phyloP scores from a whole-genome alignment of 2,329 filamentous ascomycete species.

The Beauveria sp. region DNA sequence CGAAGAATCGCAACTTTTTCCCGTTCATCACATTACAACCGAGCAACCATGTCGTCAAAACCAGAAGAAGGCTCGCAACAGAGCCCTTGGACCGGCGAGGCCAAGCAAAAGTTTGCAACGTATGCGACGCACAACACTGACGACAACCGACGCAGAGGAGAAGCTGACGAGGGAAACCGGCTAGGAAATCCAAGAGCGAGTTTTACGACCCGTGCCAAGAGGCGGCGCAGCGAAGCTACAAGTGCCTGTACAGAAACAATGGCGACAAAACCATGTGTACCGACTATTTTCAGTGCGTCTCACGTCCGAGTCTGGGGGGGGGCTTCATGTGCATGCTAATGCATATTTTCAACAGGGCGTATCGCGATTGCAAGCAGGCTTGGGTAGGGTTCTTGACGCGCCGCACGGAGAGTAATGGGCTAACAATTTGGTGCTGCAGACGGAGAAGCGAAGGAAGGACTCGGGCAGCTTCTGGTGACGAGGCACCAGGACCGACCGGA shows the following conservation, averaged over 20 bases:
- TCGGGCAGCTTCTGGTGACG: constrained; percentile 19
- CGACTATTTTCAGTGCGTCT: constrained; percentile 87
- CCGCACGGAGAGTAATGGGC: neutral
- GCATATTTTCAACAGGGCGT: constrained; percentile 54
- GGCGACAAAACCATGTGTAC: constrained; percentile 84
- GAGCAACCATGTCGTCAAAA: constrained; percentile 13
- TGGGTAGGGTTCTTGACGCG: constrained; percentile 55
- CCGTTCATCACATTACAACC: neutral
- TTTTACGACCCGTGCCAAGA: constrained; percentile 96
- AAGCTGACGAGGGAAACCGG: neutral
- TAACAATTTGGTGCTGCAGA: constrained; percentile 17
- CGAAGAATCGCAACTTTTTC: neutral
- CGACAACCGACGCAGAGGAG: neutral
- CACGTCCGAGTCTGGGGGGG: neutral
- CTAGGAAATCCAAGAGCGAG: constrained; percentile 79
- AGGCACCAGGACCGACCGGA: neutral
- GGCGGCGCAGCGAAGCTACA: constrained; percentile 75
- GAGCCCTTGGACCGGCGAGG: constrained; percentile 50
- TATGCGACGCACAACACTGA: constrained; percentile 27
- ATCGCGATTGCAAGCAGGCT: constrained; percentile 88
- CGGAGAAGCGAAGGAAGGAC: constrained; percentile 27
- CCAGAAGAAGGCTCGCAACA: constrained; percentile 8
- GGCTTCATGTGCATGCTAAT: constrained; percentile 16
- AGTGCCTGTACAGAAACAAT: constrained; percentile 80
- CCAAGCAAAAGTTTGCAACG: constrained; percentile 58